Base-by-base conservation (phyloP, 768 basidiomycete species). In the Baorangia bicolor region DNA sequence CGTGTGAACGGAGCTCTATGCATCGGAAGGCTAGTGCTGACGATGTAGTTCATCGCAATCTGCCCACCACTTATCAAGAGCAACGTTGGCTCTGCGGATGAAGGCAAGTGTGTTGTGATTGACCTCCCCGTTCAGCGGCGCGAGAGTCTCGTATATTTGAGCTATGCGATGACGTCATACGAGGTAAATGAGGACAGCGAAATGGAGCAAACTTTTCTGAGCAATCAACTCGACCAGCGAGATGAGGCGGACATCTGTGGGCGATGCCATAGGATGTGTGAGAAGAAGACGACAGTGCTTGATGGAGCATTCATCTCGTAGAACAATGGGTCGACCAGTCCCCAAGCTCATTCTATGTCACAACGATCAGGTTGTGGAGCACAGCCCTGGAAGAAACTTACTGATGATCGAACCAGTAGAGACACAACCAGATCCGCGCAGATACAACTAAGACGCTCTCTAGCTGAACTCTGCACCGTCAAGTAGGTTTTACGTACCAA, bases 371-470 rank as follows among this genome's bases (percentile, higher is more conserved):
- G n/a, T 20, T 16, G 25, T 27, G 21, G 4, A 42, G 5, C 46
- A 38, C 18, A 14, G 18, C 8, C 7, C 8, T 0, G n/a, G 20
- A 58, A 54, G 33, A 51, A 51, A 77, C 88, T 58, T 64, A 92
- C 92, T 94, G 90, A 74, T 94, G 94, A 75, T 96, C 94, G 65
- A 96, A 93, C 91, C 93, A 93, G 69, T 95, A 96, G 40, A 96
- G 80, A 68, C 93, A 94, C 56, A 95, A 77, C 94, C 94, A 97
- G 58, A 95, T 93, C 48, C 94, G 82, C 3, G 93, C 92, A 57
- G 93, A 94, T 8, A 96, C 88, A 43, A 96, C 91, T 92, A 66
- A 56, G 35, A 49, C 16, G n/a, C 5, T 47, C 25, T 61, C 43
- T 41, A 53, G 62, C 28, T 49, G 21, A 54, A 38, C 11, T 31